Evolutionary conservation across 768 basidiomycete genomes (phyloP).

Genomic region (Lenzites betulinus): DNA sequence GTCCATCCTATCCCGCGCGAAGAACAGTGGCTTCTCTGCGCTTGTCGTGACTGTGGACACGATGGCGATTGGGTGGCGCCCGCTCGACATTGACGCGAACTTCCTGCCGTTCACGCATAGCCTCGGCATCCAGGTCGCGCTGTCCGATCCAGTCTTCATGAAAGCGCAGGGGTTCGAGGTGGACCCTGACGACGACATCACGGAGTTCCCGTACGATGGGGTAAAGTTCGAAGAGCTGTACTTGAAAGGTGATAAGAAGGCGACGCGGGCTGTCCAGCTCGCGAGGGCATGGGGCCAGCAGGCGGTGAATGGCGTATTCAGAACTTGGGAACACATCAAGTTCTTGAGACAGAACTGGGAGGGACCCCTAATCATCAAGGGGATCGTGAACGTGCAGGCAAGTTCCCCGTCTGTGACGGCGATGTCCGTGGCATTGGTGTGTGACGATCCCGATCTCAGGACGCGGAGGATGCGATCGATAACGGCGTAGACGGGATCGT

Average conservation of each 20-base stretch:
- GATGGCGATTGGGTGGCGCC: slow-evolving; percentile 72
- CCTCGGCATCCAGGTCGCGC: slow-evolving; percentile 64
- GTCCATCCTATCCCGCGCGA: slow-evolving; percentile 67
- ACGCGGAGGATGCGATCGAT: slow-evolving; percentile 71
- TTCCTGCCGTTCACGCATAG: slow-evolving; percentile 72
- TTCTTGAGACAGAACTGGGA: slow-evolving; percentile 76
- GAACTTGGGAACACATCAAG: slow-evolving; percentile 70
- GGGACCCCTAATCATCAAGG: slow-evolving; percentile 76
- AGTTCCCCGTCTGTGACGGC: background rate
- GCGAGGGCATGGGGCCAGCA: slow-evolving; percentile 67
- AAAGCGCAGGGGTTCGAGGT: slow-evolving; percentile 49
- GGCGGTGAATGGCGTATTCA: slow-evolving; percentile 60
- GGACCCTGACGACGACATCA: slow-evolving; percentile 39
- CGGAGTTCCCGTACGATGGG: slow-evolving; percentile 61
- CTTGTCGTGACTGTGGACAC: slow-evolving; percentile 84
- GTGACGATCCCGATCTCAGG: slow-evolving; percentile 36
- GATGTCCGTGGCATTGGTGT: background rate
- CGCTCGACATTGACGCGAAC: slow-evolving; percentile 64
- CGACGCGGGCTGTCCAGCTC: slow-evolving; percentile 43
- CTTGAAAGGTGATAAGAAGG: slow-evolving; percentile 49
- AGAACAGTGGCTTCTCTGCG: slow-evolving; percentile 63
- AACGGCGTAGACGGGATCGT: slow-evolving; percentile 70
- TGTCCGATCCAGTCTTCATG: slow-evolving; percentile 83
- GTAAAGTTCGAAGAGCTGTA: slow-evolving; percentile 44
- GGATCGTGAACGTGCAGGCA: slow-evolving; percentile 63